Conservation (phyloP, 495 filamentous ascomycete species). For the Xanthoparmelia taractica region DNA sequence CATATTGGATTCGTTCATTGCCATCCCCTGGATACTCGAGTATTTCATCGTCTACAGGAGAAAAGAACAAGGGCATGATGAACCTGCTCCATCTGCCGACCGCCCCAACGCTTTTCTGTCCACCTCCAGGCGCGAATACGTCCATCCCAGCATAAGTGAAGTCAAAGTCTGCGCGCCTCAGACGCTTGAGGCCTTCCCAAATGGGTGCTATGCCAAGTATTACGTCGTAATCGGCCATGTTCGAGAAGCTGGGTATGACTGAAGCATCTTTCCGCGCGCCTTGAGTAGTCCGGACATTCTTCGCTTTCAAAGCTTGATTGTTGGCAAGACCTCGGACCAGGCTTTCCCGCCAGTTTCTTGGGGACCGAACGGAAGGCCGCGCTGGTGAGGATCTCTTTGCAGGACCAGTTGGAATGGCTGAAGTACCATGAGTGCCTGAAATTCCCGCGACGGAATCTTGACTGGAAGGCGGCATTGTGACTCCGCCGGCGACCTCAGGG, state of each 20-base stretch:
- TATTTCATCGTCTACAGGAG: neutral
- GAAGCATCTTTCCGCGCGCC: neutral
- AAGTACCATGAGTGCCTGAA: neutral
- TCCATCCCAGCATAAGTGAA: neutral
- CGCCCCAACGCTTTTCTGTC: neutral
- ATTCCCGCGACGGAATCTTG: neutral
- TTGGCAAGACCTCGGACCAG: neutral
- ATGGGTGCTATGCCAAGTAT: neutral
- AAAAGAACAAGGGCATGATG: neutral
- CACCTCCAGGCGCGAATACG: neutral
- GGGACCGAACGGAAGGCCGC: neutral
- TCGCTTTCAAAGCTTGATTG: neutral
- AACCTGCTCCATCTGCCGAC: neutral
- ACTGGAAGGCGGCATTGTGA: neutral
- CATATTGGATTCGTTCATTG: neutral
- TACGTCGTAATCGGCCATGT: neutral
- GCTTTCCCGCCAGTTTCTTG: neutral
- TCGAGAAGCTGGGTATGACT: neutral
- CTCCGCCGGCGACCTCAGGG: neutral
- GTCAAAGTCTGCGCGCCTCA: neutral
- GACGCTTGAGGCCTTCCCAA: slow-evolving; percentile 3
- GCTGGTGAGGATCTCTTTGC: neutral
- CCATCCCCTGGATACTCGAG: neutral
- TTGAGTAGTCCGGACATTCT: neutral
- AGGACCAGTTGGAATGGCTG: neutral